Evolutionary conservation across 2,329 filamentous ascomycete species (phyloP), one percentile per base, ranked within the genome.

Genomic region (Trichoderma breve): DNA sequence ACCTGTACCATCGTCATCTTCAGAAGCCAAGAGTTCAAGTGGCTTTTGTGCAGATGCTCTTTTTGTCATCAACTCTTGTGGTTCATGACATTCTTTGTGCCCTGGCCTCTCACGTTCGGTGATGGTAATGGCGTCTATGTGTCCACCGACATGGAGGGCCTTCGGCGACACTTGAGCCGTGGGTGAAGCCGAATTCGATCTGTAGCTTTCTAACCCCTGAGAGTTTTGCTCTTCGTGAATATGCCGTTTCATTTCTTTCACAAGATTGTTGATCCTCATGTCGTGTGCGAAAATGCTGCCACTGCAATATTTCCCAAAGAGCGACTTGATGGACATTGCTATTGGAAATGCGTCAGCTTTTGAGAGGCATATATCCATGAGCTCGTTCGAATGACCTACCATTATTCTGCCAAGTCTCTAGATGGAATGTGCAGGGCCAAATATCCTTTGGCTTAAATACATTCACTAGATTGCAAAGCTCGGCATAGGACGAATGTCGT

Each of bases 401-500:
- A 72, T 90, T 84, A 32, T 83, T 82, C 3, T 82, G 71, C 94
- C 94, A 98, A 1, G 82, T 82, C 0, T 80, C 76, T 18, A 86
- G 81, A 73, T 93, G 86, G 2, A 92, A 89, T 0, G 94, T 97
- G 77, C 94, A 97, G 0, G 95, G 94, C 84, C 92, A 92, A 2
- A 98, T 84, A 76, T 98, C 94, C 60, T 83, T 88, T 0, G 94
- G 94, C 32, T 83, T 87, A 76, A 98, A 92, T 0, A 85, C 84
- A 3, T 84, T 79, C 1, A 97, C 85, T 1, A 98, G 82, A 68
- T 89, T 82, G 74, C 93, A 92, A 3, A 97, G 86, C 79, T 98
- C 95, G 0, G 85, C 83, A 73, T 96, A 95, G 0, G 93, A 97
- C 0, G 95, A 97, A 80, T 98, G 95, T 1, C 95, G 88, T 0